Evolutionary conservation across 148 eudicot species (phyloP).

Genomic region (Polygonum aviculare): DNA sequence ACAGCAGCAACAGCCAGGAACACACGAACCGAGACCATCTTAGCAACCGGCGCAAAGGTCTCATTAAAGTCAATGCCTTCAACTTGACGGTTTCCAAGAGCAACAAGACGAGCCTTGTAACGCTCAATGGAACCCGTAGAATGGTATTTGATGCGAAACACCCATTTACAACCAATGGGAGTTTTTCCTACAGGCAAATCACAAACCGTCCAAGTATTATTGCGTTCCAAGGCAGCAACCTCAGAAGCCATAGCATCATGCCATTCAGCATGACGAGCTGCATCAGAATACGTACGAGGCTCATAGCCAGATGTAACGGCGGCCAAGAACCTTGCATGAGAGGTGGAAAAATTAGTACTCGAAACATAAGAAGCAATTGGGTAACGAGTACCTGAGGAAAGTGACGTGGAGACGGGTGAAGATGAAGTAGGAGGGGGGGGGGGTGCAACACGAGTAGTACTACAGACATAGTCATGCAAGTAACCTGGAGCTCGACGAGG

Average conservation of each 20-base stretch:
- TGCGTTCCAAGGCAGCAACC: not conserved
- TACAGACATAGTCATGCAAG: too few species aligned
- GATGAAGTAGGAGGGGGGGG: too few species aligned
- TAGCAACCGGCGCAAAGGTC: too few species aligned
- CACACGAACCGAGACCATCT: too few species aligned
- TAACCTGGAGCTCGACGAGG: too few species aligned
- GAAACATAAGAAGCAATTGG: not conserved
- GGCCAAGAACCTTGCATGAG: not conserved
- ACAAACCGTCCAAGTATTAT: not conserved
- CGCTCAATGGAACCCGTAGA: not conserved
- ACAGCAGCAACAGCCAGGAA: too few species aligned
- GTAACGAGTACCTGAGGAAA: not conserved
- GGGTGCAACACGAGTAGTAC: too few species aligned
- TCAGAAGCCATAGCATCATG: not conserved
- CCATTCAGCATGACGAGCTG: not conserved
- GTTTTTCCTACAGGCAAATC: not conserved
- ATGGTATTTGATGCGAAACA: not conserved
- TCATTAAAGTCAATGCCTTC: too few species aligned
- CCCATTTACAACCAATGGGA: conserved; percentile 7
- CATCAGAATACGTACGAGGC: not conserved
- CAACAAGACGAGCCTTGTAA: not conserved
- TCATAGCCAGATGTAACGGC: not conserved
- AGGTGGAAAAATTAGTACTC: not conserved
- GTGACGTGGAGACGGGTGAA: not conserved
- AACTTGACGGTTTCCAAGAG: too few species aligned